Percentiles rank a stretch among this genome's conserved stretches.
phyloP scores from a whole-genome alignment of 177 flowering plant genomes.

The Tripterygium wilfordii region DNA sequence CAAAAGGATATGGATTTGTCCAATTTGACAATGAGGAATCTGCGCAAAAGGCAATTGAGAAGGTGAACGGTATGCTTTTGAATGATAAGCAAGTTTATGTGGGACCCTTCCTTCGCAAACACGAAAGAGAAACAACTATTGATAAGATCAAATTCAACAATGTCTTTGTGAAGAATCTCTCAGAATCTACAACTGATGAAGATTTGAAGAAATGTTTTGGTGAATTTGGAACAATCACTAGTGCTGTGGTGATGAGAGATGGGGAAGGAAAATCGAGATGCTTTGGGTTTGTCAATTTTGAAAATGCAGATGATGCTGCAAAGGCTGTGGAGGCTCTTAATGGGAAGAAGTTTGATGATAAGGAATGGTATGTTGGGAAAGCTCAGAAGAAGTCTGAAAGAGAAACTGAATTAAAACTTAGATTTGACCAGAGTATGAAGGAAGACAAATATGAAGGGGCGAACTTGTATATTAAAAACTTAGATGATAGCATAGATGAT shows the following conservation, averaged over 20 bases:
- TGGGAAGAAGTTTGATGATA: slow-evolving; percentile 17
- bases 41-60: slow-evolving; percentile 16
- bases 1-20: slow-evolving; percentile 22
- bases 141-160: slow-evolving; percentile 12
- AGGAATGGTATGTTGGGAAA: slow-evolving; percentile 14
- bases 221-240: slow-evolving; percentile 11
- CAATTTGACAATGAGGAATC: slow-evolving; percentile 22
- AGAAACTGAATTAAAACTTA: slow-evolving; percentile 8
- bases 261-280: slow-evolving; percentile 10
- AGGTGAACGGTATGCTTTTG: slow-evolving; percentile 17
- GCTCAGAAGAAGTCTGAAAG: slow-evolving; percentile 12
- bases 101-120: slow-evolving; percentile 17
- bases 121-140: slow-evolving; percentile 14
- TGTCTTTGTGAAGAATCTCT: slow-evolving; percentile 18
- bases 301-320: slow-evolving; percentile 17
- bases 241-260: slow-evolving; percentile 17
- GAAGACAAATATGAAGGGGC: slow-evolving; percentile 6
- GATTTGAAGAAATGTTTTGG: slow-evolving; percentile 12
- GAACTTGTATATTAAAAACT: slow-evolving; percentile 8
- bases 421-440: slow-evolving; percentile 14
- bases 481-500: slow-evolving; percentile 8
- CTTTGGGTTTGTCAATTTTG: slow-evolving; percentile 18
- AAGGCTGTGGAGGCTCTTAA: slow-evolving; percentile 15
- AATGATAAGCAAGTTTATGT: slow-evolving; percentile 21
- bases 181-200: slow-evolving; percentile 8